Evolutionary conservation across 768 basidiomycete species (phyloP), one percentile per base, ranked within the genome.

Genomic region (Exidia glandulosa): DNA sequence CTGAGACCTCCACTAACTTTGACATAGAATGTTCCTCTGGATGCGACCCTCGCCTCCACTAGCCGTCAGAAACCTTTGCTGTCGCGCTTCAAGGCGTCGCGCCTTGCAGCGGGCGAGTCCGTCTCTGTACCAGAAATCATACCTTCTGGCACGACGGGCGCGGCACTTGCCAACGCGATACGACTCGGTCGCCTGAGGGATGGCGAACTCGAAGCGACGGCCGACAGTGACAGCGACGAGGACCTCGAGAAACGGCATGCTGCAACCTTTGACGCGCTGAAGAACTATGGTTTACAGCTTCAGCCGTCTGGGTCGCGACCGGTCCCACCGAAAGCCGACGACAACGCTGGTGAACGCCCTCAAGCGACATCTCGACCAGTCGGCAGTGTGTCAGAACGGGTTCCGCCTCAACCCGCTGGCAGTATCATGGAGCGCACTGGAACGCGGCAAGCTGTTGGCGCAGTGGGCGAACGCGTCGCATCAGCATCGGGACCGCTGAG

Each of bases 31-130:
- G 50, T 54, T 25, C 50, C 50, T 4, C 50, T 54, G 1, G 50
- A 54, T 5, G 50, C 50, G 9, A 27, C 50, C 6, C 27, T 54
- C 2, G 50, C 32, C 3, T 34, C 45, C 16, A 10, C 32, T 3
- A 34, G 32, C n/a, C n/a, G n/a, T 48, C 52, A 30, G 33, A 59
- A 30, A 14, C 50, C 27, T 29, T 54, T 33, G 16, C 48, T 55
- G 3, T 59, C 59, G 19, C 59, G 59, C 32, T 59, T 59, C 59
- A 59, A 59, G 36, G 31, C 59, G 3, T 27, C 29, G 23, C 59
- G 59, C 32, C 32, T 55, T 19, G 30, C 45, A 27, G 50, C 14
- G 19, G 50, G 50, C 32, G 48, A 32, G 7, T 54, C 59, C 10
- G 48, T 59, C 25, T 34, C 52, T 1, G 19, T 25, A 10, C 30